phyloP scores from a whole-genome alignment of 1,284 basidiomycete species.

The Fomitopsis pinicola region DNA sequence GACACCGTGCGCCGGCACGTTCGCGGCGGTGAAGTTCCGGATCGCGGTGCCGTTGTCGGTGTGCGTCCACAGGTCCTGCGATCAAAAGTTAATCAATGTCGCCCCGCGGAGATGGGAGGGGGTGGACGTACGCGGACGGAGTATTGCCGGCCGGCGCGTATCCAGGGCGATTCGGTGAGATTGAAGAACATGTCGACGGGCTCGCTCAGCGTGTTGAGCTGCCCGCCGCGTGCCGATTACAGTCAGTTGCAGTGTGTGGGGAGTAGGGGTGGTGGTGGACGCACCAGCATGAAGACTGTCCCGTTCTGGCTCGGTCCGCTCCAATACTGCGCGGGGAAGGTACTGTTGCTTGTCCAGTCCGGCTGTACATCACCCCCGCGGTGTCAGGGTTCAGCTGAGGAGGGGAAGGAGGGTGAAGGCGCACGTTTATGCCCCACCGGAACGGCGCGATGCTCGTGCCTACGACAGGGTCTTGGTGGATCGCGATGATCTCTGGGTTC shows the following conservation, averaged over 20 bases:
- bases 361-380: conserved; percentile 29
- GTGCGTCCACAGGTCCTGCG: conserved; percentile 61
- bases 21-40: conserved; percentile 53
- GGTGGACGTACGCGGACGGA: conserved; percentile 42
- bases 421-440: conserved; percentile 55
- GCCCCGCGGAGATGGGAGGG: not conserved
- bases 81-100: not conserved
- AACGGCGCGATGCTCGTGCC: conserved; percentile 59
- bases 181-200: conserved; percentile 55
- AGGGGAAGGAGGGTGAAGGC: conserved; percentile 17
- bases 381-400: not conserved
- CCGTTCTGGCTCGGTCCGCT: conserved; percentile 42
- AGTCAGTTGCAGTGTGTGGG: not conserved
- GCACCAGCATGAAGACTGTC: conserved; percentile 36
- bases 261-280: not conserved
- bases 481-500: conserved; percentile 59
- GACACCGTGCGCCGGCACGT: conserved; percentile 63
- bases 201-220: conserved; percentile 41
- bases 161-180: conserved; percentile 64
- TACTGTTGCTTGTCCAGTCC: conserved; percentile 39
- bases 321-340: conserved; percentile 47
- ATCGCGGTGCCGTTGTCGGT: conserved; percentile 61
- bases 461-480: conserved; percentile 60
- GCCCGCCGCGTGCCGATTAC: not conserved
- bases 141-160: conserved; percentile 58